Base-by-base conservation (phyloP, 441 rosid genomes). In the Codiaeum variegatum region DNA sequence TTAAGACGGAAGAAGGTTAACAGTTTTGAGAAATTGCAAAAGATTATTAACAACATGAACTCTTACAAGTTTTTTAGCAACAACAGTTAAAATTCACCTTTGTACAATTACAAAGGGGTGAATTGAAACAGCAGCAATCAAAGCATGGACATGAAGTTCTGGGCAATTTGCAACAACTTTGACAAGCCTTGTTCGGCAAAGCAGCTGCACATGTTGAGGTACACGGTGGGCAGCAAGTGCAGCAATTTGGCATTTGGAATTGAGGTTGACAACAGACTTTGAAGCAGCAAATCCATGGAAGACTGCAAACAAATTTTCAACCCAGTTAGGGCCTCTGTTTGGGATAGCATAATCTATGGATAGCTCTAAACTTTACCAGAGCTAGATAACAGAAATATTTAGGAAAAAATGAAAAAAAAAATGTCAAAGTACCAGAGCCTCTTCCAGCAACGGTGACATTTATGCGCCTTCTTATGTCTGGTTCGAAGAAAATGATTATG, bases 351-450 rank as follows among this genome's bases (percentile, higher is more conserved):
- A n/a, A n/a, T n/a, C n/a, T n/a, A n/a, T n/a, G n/a, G n/a, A n/a
- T n/a, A n/a, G n/a, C n/a, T n/a, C n/a, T n/a, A n/a, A n/a, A n/a
- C n/a, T n/a, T n/a, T n/a, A n/a, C n/a, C n/a, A n/a, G n/a, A n/a
- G 19, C 3, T 29, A 8, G 19, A 15, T 54, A 23, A 36, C 8
- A 52, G 26, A 60, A 44, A 40, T 24, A 55, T 3, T 65, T 21
- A 11, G 28, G 23, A 58, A 15, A 44, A 46, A 24, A 7, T 32
- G 13, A 16, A 23, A 23, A 54, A 24, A 62, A 70, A 32, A 26
- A 67, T 28, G 5, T 40, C 24, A 9, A 55, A 59, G 29, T 78
- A 82, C 85, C 83, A 73, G 54, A 82, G 73, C 63, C 67, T 71
- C 76, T 74, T 84, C 76, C 80, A 76, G 55, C 69, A 32, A 23